Percentiles rank a stretch among this genome's conserved stretches.
Evolutionary conservation across 352 stramenopile species (phyloP).

Genomic region (Thalassiosira sp.): DNA sequence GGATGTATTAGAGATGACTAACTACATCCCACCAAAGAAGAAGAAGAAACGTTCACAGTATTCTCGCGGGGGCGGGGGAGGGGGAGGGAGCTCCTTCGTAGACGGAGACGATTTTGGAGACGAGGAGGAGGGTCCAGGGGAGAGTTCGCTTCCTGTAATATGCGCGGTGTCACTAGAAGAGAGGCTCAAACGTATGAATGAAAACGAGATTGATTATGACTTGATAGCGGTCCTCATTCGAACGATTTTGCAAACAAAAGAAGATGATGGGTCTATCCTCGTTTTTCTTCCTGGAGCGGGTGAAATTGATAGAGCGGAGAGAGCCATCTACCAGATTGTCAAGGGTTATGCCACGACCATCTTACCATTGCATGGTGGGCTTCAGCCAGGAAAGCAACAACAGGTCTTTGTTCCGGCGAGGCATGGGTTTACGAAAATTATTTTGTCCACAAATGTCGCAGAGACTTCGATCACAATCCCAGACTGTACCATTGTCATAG

Average conservation of each 20-base stretch:
- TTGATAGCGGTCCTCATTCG: conserved; percentile 66
- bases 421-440: conserved; percentile 70
- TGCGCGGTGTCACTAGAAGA: conserved; percentile 60
- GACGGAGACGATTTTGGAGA: conserved; percentile 51
- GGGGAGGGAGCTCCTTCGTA: conserved; percentile 25
- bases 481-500: conserved; percentile 90
- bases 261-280: conserved; percentile 87
- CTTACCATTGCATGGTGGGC: conserved; percentile 79
- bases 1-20: conserved; percentile 83
- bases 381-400: conserved; percentile 77
- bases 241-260: conserved; percentile 56
- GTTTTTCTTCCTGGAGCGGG: conserved; percentile 94
- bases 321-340: conserved; percentile 52
- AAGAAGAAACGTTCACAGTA: conserved; percentile 46
- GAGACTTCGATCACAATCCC: conserved; percentile 97
- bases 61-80: conserved; percentile 15
- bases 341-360: conserved; percentile 51
- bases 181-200: conserved; percentile 72
- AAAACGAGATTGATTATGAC: conserved; percentile 76
- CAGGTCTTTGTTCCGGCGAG: conserved; percentile 64
- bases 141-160: conserved; percentile 6
- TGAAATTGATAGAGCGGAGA: conserved; percentile 87
- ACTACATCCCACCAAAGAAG: conserved; percentile 74
- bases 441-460: conserved; percentile 58
- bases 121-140: conserved; percentile 31